phyloP scores from a whole-genome alignment of 805 yeast species.

The Ogataea minuta region DNA sequence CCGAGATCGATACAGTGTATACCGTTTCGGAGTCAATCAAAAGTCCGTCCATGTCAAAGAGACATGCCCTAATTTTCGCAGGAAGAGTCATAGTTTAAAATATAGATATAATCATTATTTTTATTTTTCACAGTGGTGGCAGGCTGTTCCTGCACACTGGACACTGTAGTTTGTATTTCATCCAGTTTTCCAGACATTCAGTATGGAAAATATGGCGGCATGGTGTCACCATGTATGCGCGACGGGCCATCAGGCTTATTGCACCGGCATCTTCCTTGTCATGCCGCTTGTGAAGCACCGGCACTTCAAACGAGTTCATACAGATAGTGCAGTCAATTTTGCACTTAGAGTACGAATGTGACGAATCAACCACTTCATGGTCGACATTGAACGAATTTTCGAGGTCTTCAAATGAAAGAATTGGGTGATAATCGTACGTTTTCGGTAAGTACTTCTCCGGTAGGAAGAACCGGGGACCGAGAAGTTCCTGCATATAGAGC shows the following conservation, averaged over 20 bases:
- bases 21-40: slow-evolving; percentile 88
- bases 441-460: slow-evolving; percentile 75
- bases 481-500: slow-evolving; percentile 57
- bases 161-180: slow-evolving; percentile 88
- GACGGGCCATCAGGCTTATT: slow-evolving; percentile 30
- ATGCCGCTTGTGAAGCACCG: slow-evolving; percentile 34
- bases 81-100: slow-evolving; percentile 10
- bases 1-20: slow-evolving; percentile 76
- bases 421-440: slow-evolving; percentile 80
- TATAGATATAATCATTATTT: background rate
- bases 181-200: slow-evolving; percentile 88
- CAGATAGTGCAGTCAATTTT: slow-evolving; percentile 84
- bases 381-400: slow-evolving; percentile 62
- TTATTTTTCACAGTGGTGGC: slow-evolving; percentile 62
- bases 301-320: slow-evolving; percentile 73
- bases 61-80: slow-evolving; percentile 28
- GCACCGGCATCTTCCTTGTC: slow-evolving; percentile 19
- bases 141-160: slow-evolving; percentile 86
- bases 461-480: slow-evolving; percentile 83
- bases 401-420: slow-evolving; percentile 55
- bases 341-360: slow-evolving; percentile 37
- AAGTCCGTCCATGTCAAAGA: slow-evolving; percentile 89
- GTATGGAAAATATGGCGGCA: slow-evolving; percentile 89
- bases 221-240: slow-evolving; percentile 80
- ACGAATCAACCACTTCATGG: slow-evolving; percentile 38